phyloP scores from a whole-genome alignment of 805 yeast genomes.

The Ogataea dorogensis region DNA sequence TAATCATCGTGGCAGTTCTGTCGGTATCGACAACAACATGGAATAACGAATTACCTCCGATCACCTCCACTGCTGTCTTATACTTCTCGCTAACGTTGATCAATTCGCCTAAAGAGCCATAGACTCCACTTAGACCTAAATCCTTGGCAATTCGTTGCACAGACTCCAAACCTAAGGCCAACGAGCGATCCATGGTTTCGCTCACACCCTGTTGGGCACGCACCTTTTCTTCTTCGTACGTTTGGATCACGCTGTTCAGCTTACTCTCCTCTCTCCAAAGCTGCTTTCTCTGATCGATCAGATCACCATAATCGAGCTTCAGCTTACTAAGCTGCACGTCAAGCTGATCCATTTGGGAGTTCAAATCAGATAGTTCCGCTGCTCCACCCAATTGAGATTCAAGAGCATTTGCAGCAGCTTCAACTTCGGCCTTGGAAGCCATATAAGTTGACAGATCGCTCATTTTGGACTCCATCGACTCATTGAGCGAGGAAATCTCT shows the following conservation, averaged over 20 bases:
- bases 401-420: conserved; percentile 39
- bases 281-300: conserved; percentile 65
- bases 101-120: conserved; percentile 84
- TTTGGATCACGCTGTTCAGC: conserved; percentile 52
- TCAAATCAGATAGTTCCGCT: conserved; percentile 3
- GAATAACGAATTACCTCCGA: conserved; percentile 84
- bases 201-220: conserved; percentile 58
- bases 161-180: conserved; percentile 66
- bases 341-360: conserved; percentile 33
- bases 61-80: conserved; percentile 80
- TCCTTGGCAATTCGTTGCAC: conserved; percentile 61
- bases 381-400: conserved; percentile 17
- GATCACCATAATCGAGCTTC: conserved; percentile 41
- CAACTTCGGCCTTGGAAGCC: conserved; percentile 24
- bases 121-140: conserved; percentile 62
- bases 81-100: conserved; percentile 80
- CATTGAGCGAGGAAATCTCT: conserved; percentile 44
- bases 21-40: conserved; percentile 89
- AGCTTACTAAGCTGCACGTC: conserved; percentile 31
- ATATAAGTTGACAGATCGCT: conserved; percentile 7
- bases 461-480: conserved; percentile 16
- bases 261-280: conserved; percentile 81
- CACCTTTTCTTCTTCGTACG: conserved; percentile 53
- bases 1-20: conserved; percentile 72
- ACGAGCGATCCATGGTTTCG: conserved; percentile 73